phyloP scores from a whole-genome alignment of 2,329 filamentous ascomycete genomes.

The Didymella sp. region DNA sequence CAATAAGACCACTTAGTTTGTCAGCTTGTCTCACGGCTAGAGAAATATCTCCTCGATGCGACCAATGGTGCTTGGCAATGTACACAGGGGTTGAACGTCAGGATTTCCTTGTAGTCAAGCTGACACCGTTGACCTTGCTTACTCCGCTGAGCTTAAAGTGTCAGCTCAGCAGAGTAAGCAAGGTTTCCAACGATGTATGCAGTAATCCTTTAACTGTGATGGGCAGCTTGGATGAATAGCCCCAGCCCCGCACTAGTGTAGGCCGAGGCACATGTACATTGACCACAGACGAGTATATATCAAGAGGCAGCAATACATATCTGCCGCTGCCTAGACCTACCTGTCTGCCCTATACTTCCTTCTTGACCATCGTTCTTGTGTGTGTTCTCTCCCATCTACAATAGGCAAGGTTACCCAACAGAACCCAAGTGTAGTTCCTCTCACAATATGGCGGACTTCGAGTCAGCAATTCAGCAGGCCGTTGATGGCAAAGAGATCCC shows the following conservation, averaged over 20 bases:
- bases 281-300: not conserved
- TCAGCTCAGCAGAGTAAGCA: conserved; percentile 3
- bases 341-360: not conserved
- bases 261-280: conserved; percentile 5
- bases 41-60: not conserved
- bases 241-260: conserved; percentile 14
- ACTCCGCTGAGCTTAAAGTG: no score
- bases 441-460: conserved; percentile 18
- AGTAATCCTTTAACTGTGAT: not conserved
- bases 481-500: conserved; percentile 29
- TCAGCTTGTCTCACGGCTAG: not conserved
- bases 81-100: not conserved
- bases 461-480: conserved; percentile 31
- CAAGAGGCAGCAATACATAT: not conserved
- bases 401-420: not conserved
- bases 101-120: no score
- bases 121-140: no score
- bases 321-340: not conserved
- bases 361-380: no score
- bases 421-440: not conserved
- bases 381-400: not conserved
- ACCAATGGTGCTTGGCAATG: not conserved
- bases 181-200: not conserved
- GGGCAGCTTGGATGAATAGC: not conserved
- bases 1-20: not conserved